Evolutionary conservation across 352 stramenopile species (phyloP), one percentile per base, ranked within the genome.

Genomic region (Pythium aquatile): DNA sequence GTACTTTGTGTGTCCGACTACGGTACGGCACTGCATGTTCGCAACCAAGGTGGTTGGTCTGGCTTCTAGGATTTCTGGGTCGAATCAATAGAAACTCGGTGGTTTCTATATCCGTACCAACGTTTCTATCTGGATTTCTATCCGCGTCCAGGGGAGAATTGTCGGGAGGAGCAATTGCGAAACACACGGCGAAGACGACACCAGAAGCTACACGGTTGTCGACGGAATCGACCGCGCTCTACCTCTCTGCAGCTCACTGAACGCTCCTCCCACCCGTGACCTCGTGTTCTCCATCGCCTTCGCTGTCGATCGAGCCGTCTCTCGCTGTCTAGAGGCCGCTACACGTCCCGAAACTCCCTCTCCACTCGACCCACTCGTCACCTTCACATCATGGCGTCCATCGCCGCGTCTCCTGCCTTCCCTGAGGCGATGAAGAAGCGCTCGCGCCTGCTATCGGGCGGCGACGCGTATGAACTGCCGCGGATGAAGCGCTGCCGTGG

Each of bases 341-440:
- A 58, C 16, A 59, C 52, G 47, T 11, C 55, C 1, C 40, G 44
- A 42, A 61, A 37, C 4, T 3, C 55, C 17, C 28, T 51, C 24
- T 55, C 40, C 29, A 30, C 46, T 20, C 30, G 17, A 54, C 47
- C 51, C 26, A 57, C 29, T 42, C 29, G 47, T 10, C 56, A n/a
- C 16, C 24, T 29, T 35, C 40, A 33, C 42, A 55, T 17, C 16
- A 91, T 94, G 85, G 81, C 85, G 44, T 94, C 85, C 24, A 85
- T 94, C 57, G 83, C 85, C 13, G 81, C 83, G 3, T 87, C 85
- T 24, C 85, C 81, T 74, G 79, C 77, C 77, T 90, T 79, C 65
- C 68, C 79, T 9, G 75, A 90, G 40, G 66, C 70, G 14, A 79
- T 90, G 42, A 93, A 93, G 72, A 93, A 93, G 72, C 85, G 85